phyloP scores from a whole-genome alignment of 345 rosid genomes.

The Bretschneidera sinensis region DNA sequence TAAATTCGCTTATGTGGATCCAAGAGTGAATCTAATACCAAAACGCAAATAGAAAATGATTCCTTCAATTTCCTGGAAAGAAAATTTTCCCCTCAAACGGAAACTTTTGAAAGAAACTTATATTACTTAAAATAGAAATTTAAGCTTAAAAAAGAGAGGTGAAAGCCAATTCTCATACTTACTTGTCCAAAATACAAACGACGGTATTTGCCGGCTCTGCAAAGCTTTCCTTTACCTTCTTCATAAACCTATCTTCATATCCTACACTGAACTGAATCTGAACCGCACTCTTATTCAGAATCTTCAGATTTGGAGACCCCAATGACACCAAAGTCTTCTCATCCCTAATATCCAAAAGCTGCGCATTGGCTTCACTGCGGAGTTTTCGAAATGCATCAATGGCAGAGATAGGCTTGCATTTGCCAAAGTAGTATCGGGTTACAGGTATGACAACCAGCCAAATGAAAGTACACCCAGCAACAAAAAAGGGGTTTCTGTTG shows the following conservation, averaged over 20 bases:
- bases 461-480: constrained; percentile 70
- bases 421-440: constrained; percentile 48
- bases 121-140: not conserved
- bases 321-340: constrained; percentile 44
- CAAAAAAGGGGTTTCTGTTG: constrained; percentile 81
- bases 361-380: constrained; percentile 47
- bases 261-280: constrained; percentile 50
- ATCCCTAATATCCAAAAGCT: constrained; percentile 84
- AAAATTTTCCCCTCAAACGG: not conserved
- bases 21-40: not conserved
- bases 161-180: constrained; percentile 18
- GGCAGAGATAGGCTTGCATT: constrained; percentile 62
- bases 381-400: constrained; percentile 67
- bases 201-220: constrained; percentile 51
- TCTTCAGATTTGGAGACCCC: constrained; percentile 62
- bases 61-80: not conserved
- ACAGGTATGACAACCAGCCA: constrained; percentile 74
- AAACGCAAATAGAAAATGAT: not conserved
- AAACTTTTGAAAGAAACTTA: not conserved
- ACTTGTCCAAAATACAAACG: constrained; percentile 80
- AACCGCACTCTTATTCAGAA: constrained; percentile 44
- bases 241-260: constrained; percentile 48
- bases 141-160: not conserved
- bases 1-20: not conserved
- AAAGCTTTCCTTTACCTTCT: constrained; percentile 50